Conservation (phyloP, 2,329 filamentous ascomycete species). For the Endothia cerciana region DNA sequence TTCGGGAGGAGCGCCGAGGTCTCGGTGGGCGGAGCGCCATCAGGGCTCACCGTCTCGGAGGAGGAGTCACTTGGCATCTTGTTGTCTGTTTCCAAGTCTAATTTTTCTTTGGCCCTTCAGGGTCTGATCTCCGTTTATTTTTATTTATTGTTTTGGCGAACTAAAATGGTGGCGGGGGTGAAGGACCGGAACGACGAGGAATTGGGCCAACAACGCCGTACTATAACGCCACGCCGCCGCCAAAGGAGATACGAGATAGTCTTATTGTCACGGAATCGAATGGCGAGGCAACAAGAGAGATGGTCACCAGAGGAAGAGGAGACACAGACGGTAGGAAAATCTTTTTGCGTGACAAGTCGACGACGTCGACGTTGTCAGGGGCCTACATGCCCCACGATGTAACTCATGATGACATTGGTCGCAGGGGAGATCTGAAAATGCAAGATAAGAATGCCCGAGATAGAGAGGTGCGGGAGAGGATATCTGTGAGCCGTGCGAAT, state of each 20-base stretch:
- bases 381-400: conserved; percentile 16
- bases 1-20: conserved; percentile 30
- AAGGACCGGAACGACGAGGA: not conserved
- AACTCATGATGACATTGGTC: conserved; percentile 16
- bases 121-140: too few species aligned
- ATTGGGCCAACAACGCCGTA: not conserved
- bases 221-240: not conserved
- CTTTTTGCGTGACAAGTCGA: not conserved
- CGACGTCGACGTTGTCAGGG: conserved; percentile 12
- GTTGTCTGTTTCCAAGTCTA: not conserved
- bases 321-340: too few species aligned
- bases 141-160: not conserved
- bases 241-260: not conserved
- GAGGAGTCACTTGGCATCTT: conserved; percentile 27
- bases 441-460: conserved; percentile 25
- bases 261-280: not conserved
- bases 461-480: not conserved
- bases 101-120: not conserved
- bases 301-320: not conserved
- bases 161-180: not conserved
- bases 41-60: conserved; percentile 22
- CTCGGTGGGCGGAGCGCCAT: conserved; percentile 24
- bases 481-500: not conserved
- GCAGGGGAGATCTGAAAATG: not conserved
- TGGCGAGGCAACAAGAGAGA: conserved; percentile 1